Conservation (phyloP, 768 basidiomycete genomes). For the Agaricus sinodeliciosus region DNA sequence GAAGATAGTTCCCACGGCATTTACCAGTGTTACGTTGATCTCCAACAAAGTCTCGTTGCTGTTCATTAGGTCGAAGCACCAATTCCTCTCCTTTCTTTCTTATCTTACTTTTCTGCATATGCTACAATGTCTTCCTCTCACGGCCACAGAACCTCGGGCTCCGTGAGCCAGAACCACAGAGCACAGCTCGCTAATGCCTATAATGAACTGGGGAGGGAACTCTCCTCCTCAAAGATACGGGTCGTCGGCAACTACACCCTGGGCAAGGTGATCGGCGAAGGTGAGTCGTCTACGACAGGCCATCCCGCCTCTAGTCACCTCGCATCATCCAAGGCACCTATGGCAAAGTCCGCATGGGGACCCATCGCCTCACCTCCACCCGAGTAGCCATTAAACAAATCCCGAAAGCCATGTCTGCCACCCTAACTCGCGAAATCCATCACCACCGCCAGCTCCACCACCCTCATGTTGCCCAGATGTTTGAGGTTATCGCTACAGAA, state of each 20-base stretch:
- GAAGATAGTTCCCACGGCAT: too few relatives aligned
- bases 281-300: conserved; percentile 32
- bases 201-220: conserved; percentile 94
- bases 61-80: conserved; percentile 25
- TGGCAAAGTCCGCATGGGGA: conserved; percentile 92
- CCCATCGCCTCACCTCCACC: conserved; percentile 85
- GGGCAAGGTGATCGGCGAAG: conserved; percentile 93
- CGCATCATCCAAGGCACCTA: conserved; percentile 64
- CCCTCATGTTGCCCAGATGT: conserved; percentile 91
- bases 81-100: conserved; percentile 26
- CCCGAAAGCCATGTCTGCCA: conserved; percentile 86
- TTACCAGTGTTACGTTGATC: too few relatives aligned
- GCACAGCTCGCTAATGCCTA: conserved; percentile 92
- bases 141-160: conserved; percentile 56
- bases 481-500: conserved; percentile 97
- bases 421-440: conserved; percentile 94
- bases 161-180: conserved; percentile 69
- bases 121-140: conserved; percentile 41
- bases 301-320: not conserved
- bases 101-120: conserved; percentile 29
- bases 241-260: conserved; percentile 94
- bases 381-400: conserved; percentile 98
- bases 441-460: conserved; percentile 97
- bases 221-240: conserved; percentile 83
- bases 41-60: not conserved